These are phyloP conservation scores for Thelonectria blattea DNA, from an alignment of 2,329 filamentous ascomycete genomes.

Conservation along the genomic window DNA sequence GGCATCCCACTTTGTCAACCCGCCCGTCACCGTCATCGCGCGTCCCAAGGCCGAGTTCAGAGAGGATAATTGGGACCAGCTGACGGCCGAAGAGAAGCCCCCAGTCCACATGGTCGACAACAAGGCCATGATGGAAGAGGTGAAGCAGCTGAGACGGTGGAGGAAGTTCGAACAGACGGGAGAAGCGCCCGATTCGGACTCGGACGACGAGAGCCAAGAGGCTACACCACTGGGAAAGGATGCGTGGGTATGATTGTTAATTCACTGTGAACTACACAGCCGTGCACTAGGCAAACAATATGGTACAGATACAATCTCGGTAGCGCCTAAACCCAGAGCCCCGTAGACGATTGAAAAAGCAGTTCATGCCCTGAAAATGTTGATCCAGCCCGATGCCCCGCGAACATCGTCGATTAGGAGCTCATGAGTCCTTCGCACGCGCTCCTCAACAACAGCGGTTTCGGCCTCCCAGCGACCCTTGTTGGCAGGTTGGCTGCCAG, in stretches of 20 bases:
- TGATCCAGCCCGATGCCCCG: constrained; percentile 41
- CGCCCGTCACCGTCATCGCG: constrained; percentile 42
- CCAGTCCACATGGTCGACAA: constrained; percentile 28
- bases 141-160: constrained; percentile 37
- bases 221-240: constrained; percentile 3
- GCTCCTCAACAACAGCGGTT: constrained; percentile 59
- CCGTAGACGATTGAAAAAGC: no score
- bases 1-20: constrained; percentile 48
- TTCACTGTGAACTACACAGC: constrained; percentile 27
- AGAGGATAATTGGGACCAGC: constrained; percentile 40
- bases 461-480: constrained; percentile 61
- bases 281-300: constrained; percentile 17
- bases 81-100: constrained; percentile 42
- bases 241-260: constrained; percentile 10
- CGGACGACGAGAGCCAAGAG: constrained; percentile 23
- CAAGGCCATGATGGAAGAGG: constrained; percentile 31
- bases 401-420: constrained; percentile 55
- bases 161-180: constrained; percentile 39
- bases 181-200: constrained; percentile 31
- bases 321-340: constrained; percentile 12
- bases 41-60: constrained; percentile 28
- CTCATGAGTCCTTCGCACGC: constrained; percentile 57
- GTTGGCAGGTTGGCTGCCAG: constrained; percentile 40
- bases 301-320: constrained; percentile 29
- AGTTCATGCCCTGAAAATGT: constrained; percentile 49